A percentile compares a stretch with the other conserved stretches of the same genome.
These are phyloP conservation scores for Capsicum rhomboideum DNA, from an alignment of 257 asterid genomes.

Conservation along the genomic window DNA sequence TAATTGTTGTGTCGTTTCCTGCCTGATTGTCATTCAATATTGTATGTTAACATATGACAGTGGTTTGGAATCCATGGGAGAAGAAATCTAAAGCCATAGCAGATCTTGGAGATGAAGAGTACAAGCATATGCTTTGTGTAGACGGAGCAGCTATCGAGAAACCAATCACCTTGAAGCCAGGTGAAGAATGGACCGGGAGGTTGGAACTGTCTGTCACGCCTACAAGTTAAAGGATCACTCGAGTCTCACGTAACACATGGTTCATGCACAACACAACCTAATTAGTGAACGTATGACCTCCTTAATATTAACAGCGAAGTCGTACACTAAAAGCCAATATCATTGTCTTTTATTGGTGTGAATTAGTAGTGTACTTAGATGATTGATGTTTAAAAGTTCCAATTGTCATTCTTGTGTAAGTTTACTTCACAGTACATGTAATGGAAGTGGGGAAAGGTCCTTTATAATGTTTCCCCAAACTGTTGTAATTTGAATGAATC, in stretches of 20 bases:
- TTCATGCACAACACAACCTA: background rate
- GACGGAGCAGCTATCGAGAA: conserved; percentile 79
- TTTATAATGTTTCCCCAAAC: background rate
- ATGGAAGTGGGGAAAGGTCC: background rate
- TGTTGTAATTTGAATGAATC: background rate
- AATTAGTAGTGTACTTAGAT: background rate
- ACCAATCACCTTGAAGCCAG: conserved; percentile 60
- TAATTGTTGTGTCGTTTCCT: background rate
- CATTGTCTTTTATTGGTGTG: background rate
- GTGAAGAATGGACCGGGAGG: conserved; percentile 78
- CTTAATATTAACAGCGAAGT: conserved; percentile 1
- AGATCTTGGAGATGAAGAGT: conserved; percentile 77
- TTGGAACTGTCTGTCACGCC: conserved; percentile 46
- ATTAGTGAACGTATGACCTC: background rate
- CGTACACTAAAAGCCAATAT: background rate
- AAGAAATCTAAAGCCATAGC: conserved; percentile 46
- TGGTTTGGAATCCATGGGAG: conserved; percentile 97
- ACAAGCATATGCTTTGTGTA: conserved; percentile 70
- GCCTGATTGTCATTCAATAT: background rate
- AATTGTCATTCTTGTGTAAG: background rate
- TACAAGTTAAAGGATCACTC: conserved; percentile 18
- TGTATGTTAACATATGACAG: conserved; percentile 12
- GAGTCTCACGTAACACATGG: background rate
- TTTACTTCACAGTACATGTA: background rate
- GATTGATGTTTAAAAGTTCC: background rate